phyloP scores from a whole-genome alignment of 108 stramenopile species.

The Cyclotella choctawhatcheeana region DNA sequence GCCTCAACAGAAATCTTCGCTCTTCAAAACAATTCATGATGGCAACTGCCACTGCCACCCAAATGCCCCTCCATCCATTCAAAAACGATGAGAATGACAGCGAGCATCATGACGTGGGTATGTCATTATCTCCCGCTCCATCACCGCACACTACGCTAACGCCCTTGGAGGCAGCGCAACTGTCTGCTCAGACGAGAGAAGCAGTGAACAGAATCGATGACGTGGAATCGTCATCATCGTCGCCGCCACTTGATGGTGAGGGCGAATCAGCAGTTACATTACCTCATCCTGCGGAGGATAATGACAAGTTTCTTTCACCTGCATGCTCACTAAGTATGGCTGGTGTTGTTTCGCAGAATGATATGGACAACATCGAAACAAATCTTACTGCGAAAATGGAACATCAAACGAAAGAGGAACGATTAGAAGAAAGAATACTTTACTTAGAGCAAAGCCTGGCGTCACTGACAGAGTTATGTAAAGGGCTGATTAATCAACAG shows the following conservation, averaged over 20 bases:
- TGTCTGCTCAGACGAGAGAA: background rate
- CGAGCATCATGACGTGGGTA: background rate
- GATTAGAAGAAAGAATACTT: background rate
- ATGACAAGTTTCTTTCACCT: background rate
- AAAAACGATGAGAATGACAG: background rate
- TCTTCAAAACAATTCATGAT: too few species aligned
- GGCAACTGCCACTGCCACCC: conserved; percentile 8
- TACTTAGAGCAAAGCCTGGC: background rate
- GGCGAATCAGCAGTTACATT: background rate
- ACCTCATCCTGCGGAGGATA: background rate
- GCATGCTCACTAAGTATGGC: background rate
- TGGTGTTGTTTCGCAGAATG: background rate
- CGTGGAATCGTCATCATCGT: background rate
- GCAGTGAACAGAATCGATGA: background rate
- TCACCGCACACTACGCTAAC: background rate
- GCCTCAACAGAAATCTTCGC: too few species aligned
- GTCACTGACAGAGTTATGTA: conserved; percentile 1
- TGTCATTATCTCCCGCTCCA: background rate
- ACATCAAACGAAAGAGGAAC: background rate
- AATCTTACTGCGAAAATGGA: background rate
- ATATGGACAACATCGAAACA: background rate
- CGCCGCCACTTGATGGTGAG: background rate
- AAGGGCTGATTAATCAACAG: background rate
- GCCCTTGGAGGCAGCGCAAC: background rate
- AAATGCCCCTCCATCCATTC: background rate